phyloP scores from a whole-genome alignment of 208 protist species.

The Naegleria gruberi region DNA sequence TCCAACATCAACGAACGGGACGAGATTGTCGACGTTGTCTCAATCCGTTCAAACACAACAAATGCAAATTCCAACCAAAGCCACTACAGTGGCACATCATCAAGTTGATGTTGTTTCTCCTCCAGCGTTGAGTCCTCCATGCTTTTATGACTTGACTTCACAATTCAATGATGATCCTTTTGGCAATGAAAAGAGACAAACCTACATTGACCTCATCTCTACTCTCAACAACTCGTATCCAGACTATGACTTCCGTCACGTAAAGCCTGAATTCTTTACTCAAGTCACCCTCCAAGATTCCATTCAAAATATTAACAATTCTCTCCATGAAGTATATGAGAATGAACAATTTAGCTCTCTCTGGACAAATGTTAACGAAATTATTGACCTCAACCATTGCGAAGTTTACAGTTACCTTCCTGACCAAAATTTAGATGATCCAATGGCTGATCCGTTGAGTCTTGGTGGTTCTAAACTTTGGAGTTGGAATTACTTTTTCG shows the following conservation, averaged over 20 bases:
- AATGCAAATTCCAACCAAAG: neutral
- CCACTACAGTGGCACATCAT: neutral
- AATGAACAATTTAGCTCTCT: neutral
- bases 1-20: neutral
- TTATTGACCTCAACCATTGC: neutral
- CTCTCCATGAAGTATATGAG: neutral
- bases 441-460: neutral
- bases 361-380: neutral
- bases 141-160: neutral
- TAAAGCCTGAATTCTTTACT: neutral
- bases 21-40: neutral
- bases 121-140: neutral
- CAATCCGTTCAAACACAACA: neutral
- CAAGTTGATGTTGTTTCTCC: neutral
- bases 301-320: neutral
- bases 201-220: neutral
- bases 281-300: neutral
- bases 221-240: slow-evolving; percentile 16
- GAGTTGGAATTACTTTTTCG: slow-evolving; percentile 24
- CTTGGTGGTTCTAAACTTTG: neutral
- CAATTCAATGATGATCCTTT: neutral
- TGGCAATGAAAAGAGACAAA: neutral
- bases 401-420: slow-evolving; percentile 17
- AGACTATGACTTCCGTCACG: slow-evolving; percentile 20
- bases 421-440: slow-evolving; percentile 2